Evolutionary conservation across 352 stramenopile genomes (phyloP).

Genomic region (Blastocystis sp.): DNA sequence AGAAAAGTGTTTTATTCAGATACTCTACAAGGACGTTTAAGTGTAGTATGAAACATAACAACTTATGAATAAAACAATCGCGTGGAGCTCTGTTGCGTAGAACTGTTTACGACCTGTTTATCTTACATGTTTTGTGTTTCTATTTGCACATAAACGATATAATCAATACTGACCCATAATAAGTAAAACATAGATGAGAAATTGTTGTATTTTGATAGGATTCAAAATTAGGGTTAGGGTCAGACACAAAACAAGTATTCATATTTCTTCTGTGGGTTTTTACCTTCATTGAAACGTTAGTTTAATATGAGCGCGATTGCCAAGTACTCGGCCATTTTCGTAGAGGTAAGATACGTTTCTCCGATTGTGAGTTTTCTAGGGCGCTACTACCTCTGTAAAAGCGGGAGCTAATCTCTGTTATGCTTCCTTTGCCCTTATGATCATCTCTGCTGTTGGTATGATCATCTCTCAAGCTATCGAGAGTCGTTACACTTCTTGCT

Average conservation of each 20-base stretch:
- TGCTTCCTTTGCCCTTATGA: neutral
- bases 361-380: neutral
- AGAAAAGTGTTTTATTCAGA: neutral
- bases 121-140: neutral
- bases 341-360: neutral
- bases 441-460: slow-evolving; percentile 25
- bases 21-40: neutral
- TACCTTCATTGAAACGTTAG: neutral
- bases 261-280: neutral
- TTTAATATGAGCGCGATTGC: slow-evolving; percentile 37
- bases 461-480: slow-evolving; percentile 36
- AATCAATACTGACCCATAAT: too few relatives aligned
- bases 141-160: too few relatives aligned
- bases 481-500: neutral
- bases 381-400: slow-evolving; percentile 51
- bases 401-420: slow-evolving; percentile 30
- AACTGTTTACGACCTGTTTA: neutral
- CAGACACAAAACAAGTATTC: neutral
- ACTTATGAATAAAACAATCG: too few relatives aligned
- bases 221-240: neutral
- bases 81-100: too few relatives aligned
- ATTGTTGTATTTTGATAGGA: neutral
- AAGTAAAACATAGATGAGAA: neutral
- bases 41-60: too few relatives aligned
- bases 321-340: slow-evolving; percentile 51